Evolutionary conservation across 495 filamentous ascomycete genomes (phyloP), one percentile per base, ranked within the genome.

Genomic region (Schizothecium vesticola): DNA sequence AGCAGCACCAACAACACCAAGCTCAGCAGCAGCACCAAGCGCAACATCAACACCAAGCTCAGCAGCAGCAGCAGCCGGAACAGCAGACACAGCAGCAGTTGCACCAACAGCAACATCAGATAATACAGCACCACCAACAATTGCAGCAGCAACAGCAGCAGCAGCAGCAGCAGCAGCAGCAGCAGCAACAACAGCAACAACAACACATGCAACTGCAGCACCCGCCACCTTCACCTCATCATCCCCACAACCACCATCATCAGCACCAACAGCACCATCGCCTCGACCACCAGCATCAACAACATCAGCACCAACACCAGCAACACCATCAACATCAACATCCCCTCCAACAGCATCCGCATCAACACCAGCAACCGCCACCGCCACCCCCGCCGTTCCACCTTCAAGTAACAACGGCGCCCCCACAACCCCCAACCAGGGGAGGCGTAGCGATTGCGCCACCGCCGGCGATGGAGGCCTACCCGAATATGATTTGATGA

Each of bases 401-500:
- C 16, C 61, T 73, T 21, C 67, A 72, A 31, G 69, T 73, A 57
- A 76, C 75, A 19, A 69, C 77, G 26, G 70, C 69, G 63, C 73
- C 70, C 69, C 69, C 75, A 28, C 77, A 78, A 58, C 68, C 59
- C 24, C 59, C 59, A 11, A 23, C 75, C 5, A 51, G 43, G 43
- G 43, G 43, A 51, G 43, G 43, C 3, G 19, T 51, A n/a, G 16
- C 43, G 5, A 8, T 51, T 31, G 75, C 74, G 55, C 72, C 75
- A 60, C 69, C 71, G 70, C 74, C 74, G 64, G 56, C 71, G 1
- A 69, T 80, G 56, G 77, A 78, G 24, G 74, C 73, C 51, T 71
- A 74, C 25, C 70, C 78, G n/a, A 81, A 81, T 71, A 83, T 83
- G 80, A 81, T 81, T 61, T 83, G 76, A 67, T 67, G n/a, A 62